These are phyloP conservation scores for Allantophomopsis lycopodina DNA, from an alignment of 2,329 filamentous ascomycete genomes.

Conservation along the genomic window DNA sequence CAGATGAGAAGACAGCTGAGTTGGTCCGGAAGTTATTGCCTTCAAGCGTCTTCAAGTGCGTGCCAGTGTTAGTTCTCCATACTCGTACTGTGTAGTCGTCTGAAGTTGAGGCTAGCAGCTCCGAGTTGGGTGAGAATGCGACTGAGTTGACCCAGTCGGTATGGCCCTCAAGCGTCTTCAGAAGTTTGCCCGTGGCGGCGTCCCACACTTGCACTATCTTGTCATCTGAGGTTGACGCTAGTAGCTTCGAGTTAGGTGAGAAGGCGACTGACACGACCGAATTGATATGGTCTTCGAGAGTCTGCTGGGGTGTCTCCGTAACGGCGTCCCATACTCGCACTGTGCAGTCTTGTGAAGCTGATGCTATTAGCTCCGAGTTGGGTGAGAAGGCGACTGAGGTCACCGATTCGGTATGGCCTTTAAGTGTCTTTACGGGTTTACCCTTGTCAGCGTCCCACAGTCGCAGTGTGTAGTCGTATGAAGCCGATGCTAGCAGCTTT, in stretches of 20 bases:
- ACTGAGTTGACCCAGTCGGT: not conserved
- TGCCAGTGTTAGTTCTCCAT: constrained; percentile 2
- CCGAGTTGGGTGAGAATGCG: constrained; percentile 3
- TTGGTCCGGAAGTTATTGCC: not conserved
- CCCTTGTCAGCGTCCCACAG: not conserved
- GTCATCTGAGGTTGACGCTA: constrained; percentile 3
- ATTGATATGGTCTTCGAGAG: not conserved
- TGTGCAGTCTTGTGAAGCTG: too few relatives aligned
- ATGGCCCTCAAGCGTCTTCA: not conserved
- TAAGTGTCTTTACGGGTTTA: not conserved
- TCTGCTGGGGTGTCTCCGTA: too few relatives aligned
- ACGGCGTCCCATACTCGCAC: not conserved
- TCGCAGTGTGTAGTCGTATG: not conserved
- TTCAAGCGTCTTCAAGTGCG: constrained; percentile 1
- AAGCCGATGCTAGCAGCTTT: too few relatives aligned
- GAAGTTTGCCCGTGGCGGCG: not conserved
- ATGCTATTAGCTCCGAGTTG: not conserved
- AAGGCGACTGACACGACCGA: constrained; percentile 2
- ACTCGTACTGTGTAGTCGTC: constrained; percentile 1
- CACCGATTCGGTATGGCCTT: not conserved
- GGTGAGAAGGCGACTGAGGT: constrained; percentile 1
- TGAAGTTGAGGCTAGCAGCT: constrained; percentile 1
- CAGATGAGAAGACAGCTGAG: constrained; percentile 3
- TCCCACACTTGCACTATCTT: constrained; percentile 5
- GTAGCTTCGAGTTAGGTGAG: constrained; percentile 3